phyloP scores from a whole-genome alignment of 495 filamentous ascomycete species.

The Astrocystis sublimbata region DNA sequence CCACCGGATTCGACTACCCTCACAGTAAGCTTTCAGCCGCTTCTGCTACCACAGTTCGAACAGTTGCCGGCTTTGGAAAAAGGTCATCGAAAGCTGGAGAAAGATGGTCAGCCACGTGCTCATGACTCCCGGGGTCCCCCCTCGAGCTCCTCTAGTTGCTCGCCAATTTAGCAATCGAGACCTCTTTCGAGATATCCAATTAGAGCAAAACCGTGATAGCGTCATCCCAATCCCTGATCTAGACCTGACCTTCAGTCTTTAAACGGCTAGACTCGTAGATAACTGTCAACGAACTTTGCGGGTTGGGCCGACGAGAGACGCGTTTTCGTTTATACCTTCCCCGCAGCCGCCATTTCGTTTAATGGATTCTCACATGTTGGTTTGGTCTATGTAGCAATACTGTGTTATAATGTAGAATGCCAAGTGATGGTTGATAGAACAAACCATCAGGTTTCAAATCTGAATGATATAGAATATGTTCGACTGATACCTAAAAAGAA shows the following conservation, averaged over 20 bases:
- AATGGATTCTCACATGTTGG: neutral
- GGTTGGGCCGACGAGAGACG: neutral
- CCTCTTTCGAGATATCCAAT: neutral
- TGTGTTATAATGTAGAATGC: neutral
- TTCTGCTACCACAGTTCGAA: neutral
- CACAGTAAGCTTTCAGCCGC: neutral
- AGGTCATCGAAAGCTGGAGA: neutral
- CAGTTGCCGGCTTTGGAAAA: neutral
- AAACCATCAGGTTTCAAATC: neutral
- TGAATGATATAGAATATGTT: neutral
- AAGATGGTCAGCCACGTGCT: neutral
- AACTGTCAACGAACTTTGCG: neutral
- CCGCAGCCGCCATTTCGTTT: neutral
- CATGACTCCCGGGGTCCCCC: neutral
- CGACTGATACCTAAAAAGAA: neutral
- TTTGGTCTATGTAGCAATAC: neutral
- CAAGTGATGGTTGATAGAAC: neutral
- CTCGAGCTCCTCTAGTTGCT: neutral
- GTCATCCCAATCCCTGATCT: conserved; percentile 1
- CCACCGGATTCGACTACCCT: neutral
- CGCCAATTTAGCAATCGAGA: neutral
- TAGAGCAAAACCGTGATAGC: neutral
- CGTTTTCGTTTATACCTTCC: neutral
- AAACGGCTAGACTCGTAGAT: conserved; percentile 6
- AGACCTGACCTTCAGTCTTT: neutral